Evolutionary conservation across 306 rosid genomes (phyloP), one percentile per base, ranked within the genome.

Genomic region (Cicer judaicum): DNA sequence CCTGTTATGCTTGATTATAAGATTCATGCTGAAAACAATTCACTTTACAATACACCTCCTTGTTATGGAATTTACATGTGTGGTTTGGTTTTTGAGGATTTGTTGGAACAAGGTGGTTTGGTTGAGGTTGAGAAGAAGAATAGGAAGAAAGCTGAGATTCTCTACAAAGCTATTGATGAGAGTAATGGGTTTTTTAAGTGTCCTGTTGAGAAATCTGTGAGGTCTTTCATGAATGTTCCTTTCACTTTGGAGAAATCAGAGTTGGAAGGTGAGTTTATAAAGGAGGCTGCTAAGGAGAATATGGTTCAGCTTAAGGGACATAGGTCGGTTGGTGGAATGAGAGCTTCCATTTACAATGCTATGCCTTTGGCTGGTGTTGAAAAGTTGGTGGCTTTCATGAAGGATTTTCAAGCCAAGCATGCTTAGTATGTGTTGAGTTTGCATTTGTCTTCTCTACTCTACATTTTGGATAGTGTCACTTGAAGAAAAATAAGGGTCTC

Each of bases 291-390:
- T 0, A 85, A 87, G 82, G 93, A 94, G 78, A 87, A 84, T 76
- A 94, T 94, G 99, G 81, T 94, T 59, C 96, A 94, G 86, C 99
- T 94, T 11, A 94, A 94, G 87, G 97, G 99, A 4, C 99, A 94
- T 55, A 87, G 97, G 69, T 92, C 97, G 0, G 97, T 94, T 60
- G 99, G 99, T 54, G 99, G 99, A 0, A 92, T 94, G 95, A 82
- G 97, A 65, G 99, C 99, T 68, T 94, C 99, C 0, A 94, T 94
- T 39, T 94, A 94, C 78, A 94, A 94, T 78, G 99, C 99, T 5
- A 92, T 94, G 99, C 92, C 99, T 40, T 84, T 92, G 85, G 92
- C 99, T 80, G 99, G 99, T 10, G 96, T 92, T 77, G 93, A 94
- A 70, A 94, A 89, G 82, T 82, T 94, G 89, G 95, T 94, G 21